Percentiles rank a stretch among this genome's conserved stretches.
Evolutionary conservation across 1,139 yeast genomes (phyloP).

Genomic region (Kurtzmaniella quercitrusa): DNA sequence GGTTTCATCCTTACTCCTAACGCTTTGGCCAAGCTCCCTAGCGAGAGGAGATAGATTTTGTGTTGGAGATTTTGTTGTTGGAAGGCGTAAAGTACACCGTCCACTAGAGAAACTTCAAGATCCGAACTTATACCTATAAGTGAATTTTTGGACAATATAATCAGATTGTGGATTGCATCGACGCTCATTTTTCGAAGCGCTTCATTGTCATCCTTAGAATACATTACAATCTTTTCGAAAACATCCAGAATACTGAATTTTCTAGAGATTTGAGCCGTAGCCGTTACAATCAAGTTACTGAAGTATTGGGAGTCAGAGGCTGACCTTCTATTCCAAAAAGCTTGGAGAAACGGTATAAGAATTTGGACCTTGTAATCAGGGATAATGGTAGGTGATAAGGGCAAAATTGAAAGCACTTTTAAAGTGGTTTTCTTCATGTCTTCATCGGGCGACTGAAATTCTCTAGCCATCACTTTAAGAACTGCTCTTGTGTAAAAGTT

Average conservation of each 20-base stretch:
- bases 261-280: conserved; percentile 64
- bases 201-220: conserved; percentile 79
- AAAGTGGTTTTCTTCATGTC: conserved; percentile 81
- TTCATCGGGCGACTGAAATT: conserved; percentile 80
- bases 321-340: conserved; percentile 74
- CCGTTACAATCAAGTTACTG: conserved; percentile 61
- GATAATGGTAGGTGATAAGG: conserved; percentile 26
- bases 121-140: conserved; percentile 34
- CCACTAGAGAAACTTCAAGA: conserved; percentile 66
- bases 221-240: conserved; percentile 52
- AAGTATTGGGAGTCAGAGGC: conserved; percentile 51
- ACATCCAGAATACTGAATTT: conserved; percentile 65
- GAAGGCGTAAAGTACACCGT: conserved; percentile 79
- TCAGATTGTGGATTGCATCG: conserved; percentile 49
- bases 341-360: conserved; percentile 58
- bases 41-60: conserved; percentile 53
- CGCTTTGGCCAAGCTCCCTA: conserved; percentile 63
- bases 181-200: conserved; percentile 76
- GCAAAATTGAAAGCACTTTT: conserved; percentile 28
- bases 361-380: conserved; percentile 38
- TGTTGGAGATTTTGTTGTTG: conserved; percentile 69
- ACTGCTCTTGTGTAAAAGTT: conserved; percentile 75
- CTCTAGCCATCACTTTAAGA: conserved; percentile 61
- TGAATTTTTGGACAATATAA: conserved; percentile 23
- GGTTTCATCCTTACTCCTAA: conserved; percentile 70